phyloP scores from a whole-genome alignment of 805 yeast genomes.

The Pichia phayaonensis region DNA sequence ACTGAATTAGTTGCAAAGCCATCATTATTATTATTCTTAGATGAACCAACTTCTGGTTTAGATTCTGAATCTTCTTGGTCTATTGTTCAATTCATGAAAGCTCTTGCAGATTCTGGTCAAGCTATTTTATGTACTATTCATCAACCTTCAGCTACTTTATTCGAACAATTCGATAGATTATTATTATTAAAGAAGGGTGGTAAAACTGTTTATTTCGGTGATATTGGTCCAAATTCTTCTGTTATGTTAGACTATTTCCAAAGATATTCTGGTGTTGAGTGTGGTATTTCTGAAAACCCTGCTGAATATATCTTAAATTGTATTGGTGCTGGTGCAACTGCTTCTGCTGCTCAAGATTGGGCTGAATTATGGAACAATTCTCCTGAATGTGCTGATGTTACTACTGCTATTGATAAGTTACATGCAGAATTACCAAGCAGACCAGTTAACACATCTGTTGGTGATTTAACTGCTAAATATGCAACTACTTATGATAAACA shows the following conservation, averaged over 20 bases:
- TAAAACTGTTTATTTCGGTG: slow-evolving; percentile 46
- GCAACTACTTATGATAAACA: slow-evolving; percentile 41
- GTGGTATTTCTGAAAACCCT: slow-evolving; percentile 58
- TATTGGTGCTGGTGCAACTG: slow-evolving; percentile 80
- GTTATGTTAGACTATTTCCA: slow-evolving; percentile 41
- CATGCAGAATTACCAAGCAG: slow-evolving; percentile 23
- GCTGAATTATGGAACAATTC: slow-evolving; percentile 50
- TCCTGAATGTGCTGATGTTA: slow-evolving; percentile 26
- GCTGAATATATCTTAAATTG: slow-evolving; percentile 70
- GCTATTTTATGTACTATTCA: slow-evolving; percentile 50
- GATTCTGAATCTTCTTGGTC: slow-evolving; percentile 55
- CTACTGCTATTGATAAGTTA: slow-evolving; percentile 27
- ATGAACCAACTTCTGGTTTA: slow-evolving; percentile 55
- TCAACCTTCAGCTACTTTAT: slow-evolving; percentile 42
- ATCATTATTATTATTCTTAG: slow-evolving; percentile 43
- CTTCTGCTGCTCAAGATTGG: slow-evolving; percentile 53
- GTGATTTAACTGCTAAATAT: slow-evolving; percentile 26
- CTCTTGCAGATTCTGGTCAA: slow-evolving; percentile 44
- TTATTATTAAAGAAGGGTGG: slow-evolving; percentile 45
- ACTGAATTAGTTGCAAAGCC: slow-evolving; percentile 51
- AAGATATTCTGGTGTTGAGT: slow-evolving; percentile 53
- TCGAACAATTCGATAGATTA: slow-evolving; percentile 36
- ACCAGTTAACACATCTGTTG: slow-evolving; percentile 19
- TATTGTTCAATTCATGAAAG: slow-evolving; percentile 43
- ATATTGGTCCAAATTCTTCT: slow-evolving; percentile 39